Evolutionary conservation across 164 flowering plant species (phyloP).

Genomic region (Amborella trichopoda): DNA sequence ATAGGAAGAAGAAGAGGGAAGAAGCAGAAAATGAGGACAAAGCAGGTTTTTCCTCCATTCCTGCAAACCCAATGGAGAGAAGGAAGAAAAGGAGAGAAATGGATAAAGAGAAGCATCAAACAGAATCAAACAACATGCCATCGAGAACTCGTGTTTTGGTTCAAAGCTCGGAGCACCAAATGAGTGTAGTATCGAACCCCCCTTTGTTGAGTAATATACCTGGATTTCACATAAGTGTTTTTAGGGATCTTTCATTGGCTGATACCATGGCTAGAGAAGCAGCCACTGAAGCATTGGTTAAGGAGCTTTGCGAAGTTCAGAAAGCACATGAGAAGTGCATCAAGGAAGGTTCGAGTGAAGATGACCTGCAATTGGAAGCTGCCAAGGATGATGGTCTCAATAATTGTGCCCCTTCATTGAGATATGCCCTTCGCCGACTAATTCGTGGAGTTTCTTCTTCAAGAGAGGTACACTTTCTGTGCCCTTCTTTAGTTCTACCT

Average conservation of each 20-base stretch:
- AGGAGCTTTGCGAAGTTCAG: slow-evolving; percentile 54
- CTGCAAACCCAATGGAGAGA: slow-evolving; percentile 66
- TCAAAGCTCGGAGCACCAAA: slow-evolving; percentile 6
- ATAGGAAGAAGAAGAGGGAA: slow-evolving; percentile 26
- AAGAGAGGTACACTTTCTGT: slow-evolving; percentile 57
- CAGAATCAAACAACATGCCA: slow-evolving; percentile 6
- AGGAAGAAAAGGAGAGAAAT: slow-evolving; percentile 57
- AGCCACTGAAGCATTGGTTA: slow-evolving; percentile 52
- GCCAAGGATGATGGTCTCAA: slow-evolving; percentile 81
- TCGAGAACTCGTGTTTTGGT: slow-evolving; percentile 4
- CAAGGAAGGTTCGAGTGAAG: slow-evolving; percentile 25
- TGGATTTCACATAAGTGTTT: slow-evolving; percentile 60
- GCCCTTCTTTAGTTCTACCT: no score
- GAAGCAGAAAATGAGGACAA: slow-evolving; percentile 10
- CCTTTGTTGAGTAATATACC: slow-evolving; percentile 25
- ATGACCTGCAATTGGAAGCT: slow-evolving; percentile 55
- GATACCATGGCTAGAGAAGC: slow-evolving; percentile 47
- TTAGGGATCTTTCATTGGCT: slow-evolving; percentile 50
- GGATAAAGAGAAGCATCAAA: slow-evolving; percentile 42
- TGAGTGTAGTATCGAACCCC: neutral
- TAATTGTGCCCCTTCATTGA: slow-evolving; percentile 64
- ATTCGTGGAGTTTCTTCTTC: slow-evolving; percentile 97
- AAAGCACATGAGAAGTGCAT: slow-evolving; percentile 41
- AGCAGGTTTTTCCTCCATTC: slow-evolving; percentile 6
- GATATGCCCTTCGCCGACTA: slow-evolving; percentile 86